These are phyloP conservation scores for Trametes versicolor DNA, from an alignment of 1,284 basidiomycete genomes.

Conservation along the genomic window DNA sequence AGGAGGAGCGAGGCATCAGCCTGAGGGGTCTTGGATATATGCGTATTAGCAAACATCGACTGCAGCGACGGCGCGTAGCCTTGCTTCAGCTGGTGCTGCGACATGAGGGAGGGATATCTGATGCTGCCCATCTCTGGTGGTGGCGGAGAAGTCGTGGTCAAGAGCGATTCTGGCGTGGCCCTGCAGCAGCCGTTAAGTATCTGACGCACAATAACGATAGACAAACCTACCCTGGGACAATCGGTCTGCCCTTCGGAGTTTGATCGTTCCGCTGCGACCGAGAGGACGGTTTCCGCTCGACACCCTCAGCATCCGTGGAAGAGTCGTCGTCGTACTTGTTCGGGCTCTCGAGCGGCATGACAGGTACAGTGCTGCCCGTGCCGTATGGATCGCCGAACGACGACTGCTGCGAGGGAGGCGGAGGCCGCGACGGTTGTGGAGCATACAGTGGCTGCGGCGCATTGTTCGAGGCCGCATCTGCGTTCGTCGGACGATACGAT, in stretches of 20 bases:
- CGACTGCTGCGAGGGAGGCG: constrained; percentile 19
- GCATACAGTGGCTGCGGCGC: constrained; percentile 32
- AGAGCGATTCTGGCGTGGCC: constrained; percentile 51
- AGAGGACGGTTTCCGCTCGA: constrained; percentile 28
- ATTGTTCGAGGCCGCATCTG: constrained; percentile 20
- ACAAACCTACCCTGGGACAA: constrained; percentile 38
- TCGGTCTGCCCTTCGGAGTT: constrained; percentile 35
- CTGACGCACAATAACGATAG: constrained; percentile 33
- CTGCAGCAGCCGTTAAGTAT: constrained; percentile 25
- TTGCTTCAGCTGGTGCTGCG: constrained; percentile 72
- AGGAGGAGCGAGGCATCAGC: constrained; percentile 43
- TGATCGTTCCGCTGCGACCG: constrained; percentile 36
- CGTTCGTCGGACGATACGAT: constrained; percentile 30
- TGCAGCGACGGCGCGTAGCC: constrained; percentile 70
- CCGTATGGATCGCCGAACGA: constrained; percentile 38
- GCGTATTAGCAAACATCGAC: constrained; percentile 57
- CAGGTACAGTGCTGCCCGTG: constrained; percentile 41
- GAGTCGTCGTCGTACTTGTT: constrained; percentile 48
- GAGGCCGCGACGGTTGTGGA: constrained; percentile 42
- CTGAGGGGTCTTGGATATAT: constrained; percentile 31
- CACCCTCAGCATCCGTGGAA: constrained; percentile 43
- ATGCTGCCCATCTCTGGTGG: constrained; percentile 55
- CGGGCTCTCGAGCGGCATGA: constrained; percentile 57
- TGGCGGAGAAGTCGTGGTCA: constrained; percentile 70
- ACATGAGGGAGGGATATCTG: constrained; percentile 72